Evolutionary conservation across 345 rosid genomes (phyloP).

Genomic region (Pistacia vera): DNA sequence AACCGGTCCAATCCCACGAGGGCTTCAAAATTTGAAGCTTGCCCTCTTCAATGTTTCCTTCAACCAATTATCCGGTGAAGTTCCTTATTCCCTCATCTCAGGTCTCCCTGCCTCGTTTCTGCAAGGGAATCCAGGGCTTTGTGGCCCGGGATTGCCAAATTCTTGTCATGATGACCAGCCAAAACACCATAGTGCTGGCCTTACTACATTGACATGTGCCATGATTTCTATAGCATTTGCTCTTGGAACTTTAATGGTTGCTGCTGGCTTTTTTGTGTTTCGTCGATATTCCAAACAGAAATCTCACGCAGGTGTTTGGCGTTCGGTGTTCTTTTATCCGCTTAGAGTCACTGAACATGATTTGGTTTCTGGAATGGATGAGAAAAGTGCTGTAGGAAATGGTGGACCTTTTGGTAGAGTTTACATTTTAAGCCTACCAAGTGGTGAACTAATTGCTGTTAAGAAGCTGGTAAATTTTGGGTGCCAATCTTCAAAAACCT

Average conservation of each 20-base stretch:
- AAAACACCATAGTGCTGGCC: no score
- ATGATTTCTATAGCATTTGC: conserved; percentile 71
- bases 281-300: conserved; percentile 58
- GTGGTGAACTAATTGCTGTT: no score
- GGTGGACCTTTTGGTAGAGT: no score
- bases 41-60: no score
- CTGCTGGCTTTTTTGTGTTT: conserved; percentile 51
- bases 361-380: conserved; percentile 63
- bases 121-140: conserved; percentile 83
- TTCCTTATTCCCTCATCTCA: conserved; percentile 71
- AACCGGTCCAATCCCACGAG: conserved; percentile 82
- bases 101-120: conserved; percentile 92
- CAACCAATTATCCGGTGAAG: no score
- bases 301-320: conserved; percentile 42
- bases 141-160: no score
- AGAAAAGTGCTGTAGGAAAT: conserved; percentile 56
- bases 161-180: conserved; percentile 55
- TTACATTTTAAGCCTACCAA: no score
- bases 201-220: conserved; percentile 53
- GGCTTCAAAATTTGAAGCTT: no score
- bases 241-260: conserved; percentile 47
- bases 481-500: no score
- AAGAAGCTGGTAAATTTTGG: no score
- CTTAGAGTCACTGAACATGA: conserved; percentile 79
- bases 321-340: conserved; percentile 84